Evolutionary conservation across 192 early-diverging fungal genomes (phyloP).

Genomic region (Diversispora epigaea): DNA sequence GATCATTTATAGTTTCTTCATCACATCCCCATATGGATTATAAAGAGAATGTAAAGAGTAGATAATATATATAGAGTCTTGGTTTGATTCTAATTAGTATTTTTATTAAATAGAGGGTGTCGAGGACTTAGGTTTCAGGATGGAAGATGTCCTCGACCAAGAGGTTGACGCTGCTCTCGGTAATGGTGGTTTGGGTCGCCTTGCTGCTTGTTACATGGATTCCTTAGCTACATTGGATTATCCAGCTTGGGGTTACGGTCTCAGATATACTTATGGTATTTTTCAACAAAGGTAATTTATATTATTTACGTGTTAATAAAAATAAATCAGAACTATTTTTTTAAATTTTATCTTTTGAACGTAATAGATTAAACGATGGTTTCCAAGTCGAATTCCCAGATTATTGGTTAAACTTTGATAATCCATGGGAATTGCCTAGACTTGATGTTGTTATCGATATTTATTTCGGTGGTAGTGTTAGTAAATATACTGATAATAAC

Average conservation of each 20-base stretch:
- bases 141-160: conserved; percentile 92
- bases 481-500: conserved; percentile 64
- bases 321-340: neutral
- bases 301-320: neutral
- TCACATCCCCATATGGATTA: no score
- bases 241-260: conserved; percentile 96
- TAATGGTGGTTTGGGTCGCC: conserved; percentile 94
- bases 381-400: conserved; percentile 94
- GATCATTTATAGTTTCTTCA: neutral
- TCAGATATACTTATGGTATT: conserved; percentile 98
- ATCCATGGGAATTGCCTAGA: conserved; percentile 96
- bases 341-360: neutral
- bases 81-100: neutral
- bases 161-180: conserved; percentile 96
- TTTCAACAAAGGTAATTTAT: conserved; percentile 81
- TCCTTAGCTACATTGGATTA: conserved; percentile 91
- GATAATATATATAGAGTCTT: no score
- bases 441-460: conserved; percentile 89
- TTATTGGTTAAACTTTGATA: conserved; percentile 96
- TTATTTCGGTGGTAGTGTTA: conserved; percentile 86
- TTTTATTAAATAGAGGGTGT: conserved; percentile 47
- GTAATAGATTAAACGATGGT: conserved; percentile 78
- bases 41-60: no score
- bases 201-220: conserved; percentile 98
- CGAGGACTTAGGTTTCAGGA: conserved; percentile 79